Base-by-base conservation (phyloP, 257 asterid genomes). In the Solanum sejunctum region DNA sequence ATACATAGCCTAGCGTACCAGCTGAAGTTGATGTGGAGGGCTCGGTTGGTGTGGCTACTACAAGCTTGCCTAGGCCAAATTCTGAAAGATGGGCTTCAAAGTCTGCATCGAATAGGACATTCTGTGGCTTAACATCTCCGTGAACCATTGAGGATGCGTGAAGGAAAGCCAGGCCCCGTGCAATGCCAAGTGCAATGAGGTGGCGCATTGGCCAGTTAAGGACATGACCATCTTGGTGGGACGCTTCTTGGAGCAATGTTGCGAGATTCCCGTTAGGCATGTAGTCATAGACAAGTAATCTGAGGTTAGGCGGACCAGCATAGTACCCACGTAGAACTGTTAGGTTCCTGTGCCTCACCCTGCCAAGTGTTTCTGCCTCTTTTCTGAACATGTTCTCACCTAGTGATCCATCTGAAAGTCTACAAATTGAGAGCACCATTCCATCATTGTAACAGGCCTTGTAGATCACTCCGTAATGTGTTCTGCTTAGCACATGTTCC, bases 141-240 rank as follows among this genome's bases (percentile, higher is more conserved):
- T 93, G 97, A 28, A 91, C 93, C 83, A 91, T 89, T 12, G 91
- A 82, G 66, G 92, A 83, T 0, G 93, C 80, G 56, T 93, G 97
- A 7, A 93, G 95, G 84, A 93, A 93, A 10, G 92, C 94, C 7
- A 93, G 84, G 23, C 97, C 97, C 4, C 95, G 91, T 20, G 93
- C 94, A 64, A 92, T 91, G 64, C 97, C 97, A 39, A 93, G 93
- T 15, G 97, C 95, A 45, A 93, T 93, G 21, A 93, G 91, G 85
- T 93, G 97, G 64, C 97, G 90, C 97, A 93, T 93, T 23, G 97
- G 97, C 97, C 97, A 93, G 60, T 93, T 93, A 41, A 93, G 91
- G 23, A 93, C 93, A 75, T 93, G 97, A 54, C 97, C 97, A 41
- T 93, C 97, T 85, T 93, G 97, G 88, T 93, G 97, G 12, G 93